Evolutionary conservation across 192 early-diverging fungal genomes (phyloP).

Genomic region (Coemansia sp.): DNA sequence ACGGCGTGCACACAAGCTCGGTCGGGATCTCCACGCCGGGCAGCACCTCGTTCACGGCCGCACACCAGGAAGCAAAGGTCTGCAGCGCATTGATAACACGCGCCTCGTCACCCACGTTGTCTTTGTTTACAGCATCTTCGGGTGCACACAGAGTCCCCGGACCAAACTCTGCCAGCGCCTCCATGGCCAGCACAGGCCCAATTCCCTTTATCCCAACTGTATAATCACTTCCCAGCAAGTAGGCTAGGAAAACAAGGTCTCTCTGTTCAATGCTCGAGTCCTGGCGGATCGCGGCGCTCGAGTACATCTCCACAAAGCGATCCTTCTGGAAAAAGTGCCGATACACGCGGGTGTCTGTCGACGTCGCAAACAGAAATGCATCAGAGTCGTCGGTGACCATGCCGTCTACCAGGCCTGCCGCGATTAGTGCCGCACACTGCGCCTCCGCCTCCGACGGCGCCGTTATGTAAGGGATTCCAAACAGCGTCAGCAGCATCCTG

Average conservation of each 20-base stretch:
- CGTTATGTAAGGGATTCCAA: conserved; percentile 90
- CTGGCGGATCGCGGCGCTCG: conserved; percentile 56
- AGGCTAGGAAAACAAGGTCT: conserved; percentile 79
- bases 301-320: conserved; percentile 85
- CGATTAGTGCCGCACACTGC: conserved; percentile 79
- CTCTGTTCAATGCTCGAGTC: conserved; percentile 67
- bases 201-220: conserved; percentile 84
- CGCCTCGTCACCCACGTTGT: conserved; percentile 16
- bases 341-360: conserved; percentile 58
- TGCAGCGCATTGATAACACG: conserved; percentile 20
- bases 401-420: conserved; percentile 74
- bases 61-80: conserved; percentile 38
- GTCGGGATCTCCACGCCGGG: conserved; percentile 34
- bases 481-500: conserved; percentile 75
- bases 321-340: conserved; percentile 92
- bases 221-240: conserved; percentile 96
- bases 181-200: conserved; percentile 85
- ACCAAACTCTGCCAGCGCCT: conserved; percentile 77
- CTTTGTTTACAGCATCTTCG: background rate
- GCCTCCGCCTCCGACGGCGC: conserved; percentile 98
- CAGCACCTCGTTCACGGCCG: conserved; percentile 41
- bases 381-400: conserved; percentile 98
- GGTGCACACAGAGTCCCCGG: conserved; percentile 2
- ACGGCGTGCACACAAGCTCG: conserved; percentile 24
- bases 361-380: conserved; percentile 89